Evolutionary conservation across 257 asterid species (phyloP), one percentile per base, ranked within the genome.

Genomic region (Fraxinus quadrangulata): DNA sequence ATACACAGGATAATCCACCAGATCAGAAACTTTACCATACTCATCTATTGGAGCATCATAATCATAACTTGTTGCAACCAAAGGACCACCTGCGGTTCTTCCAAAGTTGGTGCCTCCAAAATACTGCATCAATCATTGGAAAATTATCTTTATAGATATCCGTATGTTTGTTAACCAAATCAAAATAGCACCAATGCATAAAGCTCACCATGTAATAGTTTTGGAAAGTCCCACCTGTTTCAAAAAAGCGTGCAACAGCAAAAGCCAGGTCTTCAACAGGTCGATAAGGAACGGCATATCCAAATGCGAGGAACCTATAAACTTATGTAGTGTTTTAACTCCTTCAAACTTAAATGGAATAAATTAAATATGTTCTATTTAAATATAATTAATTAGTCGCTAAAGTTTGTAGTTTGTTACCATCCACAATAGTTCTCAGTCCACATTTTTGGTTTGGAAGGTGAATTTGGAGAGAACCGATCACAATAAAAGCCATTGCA

Each of bases 41-140:
- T 92, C 97, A 81, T 92, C 88, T 70, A 92, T 69, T 21, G 97
- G 97, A 51, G 97, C 96, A 81, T 91, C 97, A 80, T 90, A 92
- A 82, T 92, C 92, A 54, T 92, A 92, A 85, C 96, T 92, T 79
- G 97, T 89, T 67, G 97, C 95, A 68, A 88, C 79, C 76, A 89
- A 74, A 80, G 96, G 96, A 37, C 96, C 97, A 24, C 97, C 96
- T 0, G 96, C 93, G 59, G 97, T 90, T 82, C 94, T 80, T 59
- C 96, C 97, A 70, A 92, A 92, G 89, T 92, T 92, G 80, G 96
- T 92, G 54, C 96, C 96, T 79, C 97, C 97, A 84, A 89, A 91
- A 85, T 92, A 92, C 97, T 91, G 83, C 71, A 69, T 61, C 37
- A 73, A 28, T 71, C 33, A 40, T 31, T 34, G 51, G 67, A 72